Evolutionary conservation across 768 basidiomycete genomes (phyloP), one percentile per base, ranked within the genome.

Genomic region (Phlegmacium glaucopus): DNA sequence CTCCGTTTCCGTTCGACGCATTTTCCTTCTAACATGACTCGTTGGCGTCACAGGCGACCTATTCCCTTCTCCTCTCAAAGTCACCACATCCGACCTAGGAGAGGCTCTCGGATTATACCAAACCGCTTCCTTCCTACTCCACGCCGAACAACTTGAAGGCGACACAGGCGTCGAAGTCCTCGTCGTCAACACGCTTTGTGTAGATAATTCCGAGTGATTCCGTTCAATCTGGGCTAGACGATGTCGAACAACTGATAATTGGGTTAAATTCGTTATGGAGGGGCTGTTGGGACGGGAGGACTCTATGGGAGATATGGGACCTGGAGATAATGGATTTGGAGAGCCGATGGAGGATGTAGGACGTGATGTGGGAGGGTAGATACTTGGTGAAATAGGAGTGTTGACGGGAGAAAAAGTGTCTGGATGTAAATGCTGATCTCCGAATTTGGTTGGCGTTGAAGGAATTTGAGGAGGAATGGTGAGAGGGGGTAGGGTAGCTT

Each of bases 161-260:
- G 48, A 50, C 12, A 44, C 29, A 6, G 49, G 49, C 11, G 52
- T 51, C 16, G 45, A 28, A 37, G 48, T 45, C 17, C 35, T 17
- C 9, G 50, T 42, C 39, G 38, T 49, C 10, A 44, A 45, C 13
- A 45, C 45, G 15, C 53, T 59, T 55, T 55, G 51, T 0, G 49
- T 37, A 17, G 60, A 60, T 13, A 59, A 25, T 37, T 58, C 50
- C 26, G 61, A 62, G 29, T 69, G 65, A 22, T 50, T 64, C 25
- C 61, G 57, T 55, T 83, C 75, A 9, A 87, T 77, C 54, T 85
- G 76, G 9, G 80, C 79, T 11, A 85, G 72, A 29, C 85, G 80
- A 52, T 82, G 78, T 49, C 76, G 79, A 39, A 88, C 86, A 17
- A 87, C 76, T 6, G 83, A 86, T 32, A 79, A 62, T 45, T 74